Conservation (phyloP, 176 grass and related monocot species). For the Cymbopogon citratus region DNA sequence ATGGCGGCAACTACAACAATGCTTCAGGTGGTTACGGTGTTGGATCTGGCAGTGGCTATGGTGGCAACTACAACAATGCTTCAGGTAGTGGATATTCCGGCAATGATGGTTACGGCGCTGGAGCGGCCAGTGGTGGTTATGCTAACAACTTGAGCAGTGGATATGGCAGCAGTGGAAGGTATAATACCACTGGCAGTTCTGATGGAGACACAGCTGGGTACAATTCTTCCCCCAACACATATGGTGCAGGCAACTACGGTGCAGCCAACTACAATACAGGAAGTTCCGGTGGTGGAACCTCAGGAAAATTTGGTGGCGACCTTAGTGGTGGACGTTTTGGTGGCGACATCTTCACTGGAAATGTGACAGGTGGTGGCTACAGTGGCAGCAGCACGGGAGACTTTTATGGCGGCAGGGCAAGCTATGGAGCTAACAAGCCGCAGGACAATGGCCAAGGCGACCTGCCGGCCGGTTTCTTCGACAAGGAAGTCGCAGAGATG, state of each 20-base stretch:
- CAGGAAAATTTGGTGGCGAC: not conserved
- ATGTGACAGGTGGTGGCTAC: not conserved
- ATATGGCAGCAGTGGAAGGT: not conserved
- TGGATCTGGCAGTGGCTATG: constrained; percentile 6
- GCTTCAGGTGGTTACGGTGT: not conserved
- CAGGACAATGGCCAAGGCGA: constrained; percentile 47
- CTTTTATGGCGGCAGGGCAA: not conserved
- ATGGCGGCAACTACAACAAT: constrained; percentile 5
- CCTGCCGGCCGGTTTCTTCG: constrained; percentile 37
- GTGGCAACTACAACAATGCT: constrained; percentile 3
- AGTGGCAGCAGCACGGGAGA: not conserved
- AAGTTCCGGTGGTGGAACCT: not conserved
- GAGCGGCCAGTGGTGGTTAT: constrained; percentile 14
- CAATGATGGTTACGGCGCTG: constrained; percentile 10
- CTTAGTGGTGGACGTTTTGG: constrained; percentile 10
- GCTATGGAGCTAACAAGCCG: constrained; percentile 16
- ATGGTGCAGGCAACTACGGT: not conserved
- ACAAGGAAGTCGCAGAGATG: constrained; percentile 33
- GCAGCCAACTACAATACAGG: not conserved
- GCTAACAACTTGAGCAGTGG: not conserved
- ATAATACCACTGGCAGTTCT: not conserved
- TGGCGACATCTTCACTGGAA: constrained; percentile 7
- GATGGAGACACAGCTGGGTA: constrained; percentile 20
- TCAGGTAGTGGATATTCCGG: constrained; percentile 19
- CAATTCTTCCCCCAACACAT: not conserved